phyloP scores from a whole-genome alignment of 106 monocot genomes.

The Amphibolis antarctica region DNA sequence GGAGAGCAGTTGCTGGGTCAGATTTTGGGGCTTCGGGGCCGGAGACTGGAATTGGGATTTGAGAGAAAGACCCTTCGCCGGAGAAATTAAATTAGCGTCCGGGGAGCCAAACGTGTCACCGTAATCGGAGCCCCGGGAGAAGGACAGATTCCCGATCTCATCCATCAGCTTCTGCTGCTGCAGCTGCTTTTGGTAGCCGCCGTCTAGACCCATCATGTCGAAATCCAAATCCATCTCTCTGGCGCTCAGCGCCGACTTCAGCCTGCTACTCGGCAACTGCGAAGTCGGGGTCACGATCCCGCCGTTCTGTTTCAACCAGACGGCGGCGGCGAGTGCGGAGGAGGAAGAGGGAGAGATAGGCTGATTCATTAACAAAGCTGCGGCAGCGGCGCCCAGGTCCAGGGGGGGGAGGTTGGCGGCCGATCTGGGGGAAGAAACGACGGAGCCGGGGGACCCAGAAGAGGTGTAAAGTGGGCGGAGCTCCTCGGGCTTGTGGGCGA shows the following conservation, averaged over 20 bases:
- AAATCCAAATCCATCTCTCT: constrained; percentile 46
- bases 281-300: constrained; percentile 13
- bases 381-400: constrained; percentile 19
- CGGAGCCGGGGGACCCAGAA: constrained; percentile 29
- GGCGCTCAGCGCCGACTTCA: constrained; percentile 44
- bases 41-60: constrained; percentile 25
- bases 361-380: constrained; percentile 30
- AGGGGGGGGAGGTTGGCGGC: constrained; percentile 16
- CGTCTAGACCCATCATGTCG: constrained; percentile 40
- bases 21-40: constrained; percentile 11
- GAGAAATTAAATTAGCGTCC: constrained; percentile 24
- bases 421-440: constrained; percentile 30
- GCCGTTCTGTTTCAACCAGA: constrained; percentile 28
- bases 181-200: neutral
- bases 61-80: constrained; percentile 27
- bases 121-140: constrained; percentile 23
- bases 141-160: constrained; percentile 23
- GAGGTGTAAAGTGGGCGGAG: constrained; percentile 48
- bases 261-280: constrained; percentile 34
- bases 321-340: constrained; percentile 6
- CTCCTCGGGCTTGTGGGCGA: constrained; percentile 84
- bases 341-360: constrained; percentile 19
- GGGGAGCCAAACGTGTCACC: constrained; percentile 20
- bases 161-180: constrained; percentile 51
- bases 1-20: constrained; percentile 34